phyloP scores from a whole-genome alignment of 805 yeast species.

The Hanseniaspora jakobsenii region DNA sequence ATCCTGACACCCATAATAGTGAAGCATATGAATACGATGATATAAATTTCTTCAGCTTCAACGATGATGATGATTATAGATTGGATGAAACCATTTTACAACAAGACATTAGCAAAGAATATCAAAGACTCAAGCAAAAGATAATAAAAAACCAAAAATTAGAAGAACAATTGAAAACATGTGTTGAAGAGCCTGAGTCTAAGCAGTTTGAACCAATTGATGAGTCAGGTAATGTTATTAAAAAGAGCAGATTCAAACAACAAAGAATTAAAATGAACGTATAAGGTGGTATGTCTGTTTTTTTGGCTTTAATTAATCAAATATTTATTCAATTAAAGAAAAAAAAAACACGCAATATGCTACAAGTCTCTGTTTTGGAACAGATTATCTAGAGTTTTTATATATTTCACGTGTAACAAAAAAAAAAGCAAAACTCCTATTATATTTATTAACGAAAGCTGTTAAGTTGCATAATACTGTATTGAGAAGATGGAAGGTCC shows the following conservation, averaged over 20 bases:
- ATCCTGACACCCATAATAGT: conserved; percentile 18
- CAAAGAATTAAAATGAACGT: conserved; percentile 27
- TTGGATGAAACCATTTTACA: conserved; percentile 28
- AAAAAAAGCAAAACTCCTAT: no score
- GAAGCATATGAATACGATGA: conserved; percentile 18
- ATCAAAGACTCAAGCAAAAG: conserved; percentile 43
- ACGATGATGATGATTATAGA: conserved; percentile 12
- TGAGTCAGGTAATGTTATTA: conserved; percentile 46
- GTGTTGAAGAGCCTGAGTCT: conserved; percentile 35
- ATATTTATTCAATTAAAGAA: no score
- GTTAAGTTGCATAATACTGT: no score
- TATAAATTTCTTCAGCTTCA: conserved; percentile 7
- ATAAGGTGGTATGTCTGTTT: background rate
- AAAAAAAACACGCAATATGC: no score
- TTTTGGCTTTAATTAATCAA: no score
- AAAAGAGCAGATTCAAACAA: conserved; percentile 56
- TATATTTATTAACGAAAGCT: no score
- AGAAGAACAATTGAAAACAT: conserved; percentile 4
- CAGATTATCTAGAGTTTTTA: no score
- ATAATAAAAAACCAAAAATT: conserved; percentile 40
- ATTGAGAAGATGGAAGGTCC: no score
- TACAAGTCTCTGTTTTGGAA: no score
- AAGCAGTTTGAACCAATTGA: conserved; percentile 58
- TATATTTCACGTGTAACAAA: no score
- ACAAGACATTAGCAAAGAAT: conserved; percentile 43